Percentiles rank a stretch among this genome's conserved stretches.
These are phyloP conservation scores for Saccharomyces hybrid DNA, from an alignment of 1,139 yeast genomes.

Conservation along the genomic window DNA sequence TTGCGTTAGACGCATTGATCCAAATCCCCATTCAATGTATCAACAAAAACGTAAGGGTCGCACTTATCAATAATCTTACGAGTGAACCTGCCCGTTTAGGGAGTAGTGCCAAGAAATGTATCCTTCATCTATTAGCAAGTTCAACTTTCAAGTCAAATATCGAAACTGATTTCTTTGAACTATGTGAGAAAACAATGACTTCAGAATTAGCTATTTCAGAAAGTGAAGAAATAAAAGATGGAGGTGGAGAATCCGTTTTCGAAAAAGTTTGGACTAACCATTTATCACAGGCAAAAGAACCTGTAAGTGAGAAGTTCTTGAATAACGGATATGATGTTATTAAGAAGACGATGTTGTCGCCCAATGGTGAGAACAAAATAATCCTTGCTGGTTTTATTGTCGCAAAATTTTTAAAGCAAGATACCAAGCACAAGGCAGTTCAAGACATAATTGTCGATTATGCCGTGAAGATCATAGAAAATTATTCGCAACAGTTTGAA, in stretches of 20 bases:
- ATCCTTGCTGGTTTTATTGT: background rate
- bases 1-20: constrained; percentile 7
- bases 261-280: constrained; percentile 25
- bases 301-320: constrained; percentile 12
- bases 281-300: constrained; percentile 22
- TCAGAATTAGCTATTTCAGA: background rate
- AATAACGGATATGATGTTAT: constrained; percentile 4
- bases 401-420: background rate
- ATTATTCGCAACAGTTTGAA: background rate
- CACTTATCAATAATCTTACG: constrained; percentile 26
- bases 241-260: constrained; percentile 10
- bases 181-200: constrained; percentile 4
- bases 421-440: background rate
- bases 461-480: background rate
- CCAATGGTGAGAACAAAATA: constrained; percentile 4
- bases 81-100: no score
- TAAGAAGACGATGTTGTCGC: constrained; percentile 1
- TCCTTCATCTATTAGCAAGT: constrained; percentile 35
- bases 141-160: constrained; percentile 48
- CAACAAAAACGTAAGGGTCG: constrained; percentile 37
- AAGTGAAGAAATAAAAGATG: background rate
- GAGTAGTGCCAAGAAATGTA: no score
- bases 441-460: background rate
- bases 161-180: constrained; percentile 38
- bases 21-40: constrained; percentile 47